These are phyloP conservation scores for Alternaria novae-zelandiae DNA, from an alignment of 2,329 filamentous ascomycete species.

Conservation along the genomic window DNA sequence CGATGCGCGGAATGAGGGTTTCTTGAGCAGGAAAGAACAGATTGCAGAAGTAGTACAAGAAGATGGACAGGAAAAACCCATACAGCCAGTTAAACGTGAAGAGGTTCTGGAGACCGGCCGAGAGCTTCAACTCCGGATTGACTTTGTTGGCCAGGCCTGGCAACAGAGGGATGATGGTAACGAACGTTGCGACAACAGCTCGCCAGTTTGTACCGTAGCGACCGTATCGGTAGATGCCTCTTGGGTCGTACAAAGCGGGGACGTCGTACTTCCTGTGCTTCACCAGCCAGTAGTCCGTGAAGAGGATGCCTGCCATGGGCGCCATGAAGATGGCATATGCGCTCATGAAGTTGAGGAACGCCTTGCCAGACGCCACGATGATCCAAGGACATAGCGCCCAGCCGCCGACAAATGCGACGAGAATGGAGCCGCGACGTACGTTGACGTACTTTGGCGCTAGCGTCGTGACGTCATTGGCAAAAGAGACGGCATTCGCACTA, in stretches of 20 bases:
- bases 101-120: slow-evolving; percentile 22
- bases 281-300: slow-evolving; percentile 32
- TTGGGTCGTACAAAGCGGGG: slow-evolving; percentile 28
- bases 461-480: slow-evolving; percentile 27
- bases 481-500: slow-evolving; percentile 29
- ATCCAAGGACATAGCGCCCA: slow-evolving; percentile 31
- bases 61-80: slow-evolving; percentile 31
- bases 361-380: slow-evolving; percentile 23
- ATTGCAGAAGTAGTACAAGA: slow-evolving; percentile 38
- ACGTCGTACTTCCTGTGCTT: slow-evolving; percentile 24
- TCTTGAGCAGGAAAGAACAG: slow-evolving; percentile 42
- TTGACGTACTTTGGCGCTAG: slow-evolving; percentile 29
- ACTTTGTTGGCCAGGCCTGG: slow-evolving; percentile 28
- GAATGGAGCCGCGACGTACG: slow-evolving; percentile 24
- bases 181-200: slow-evolving; percentile 22
- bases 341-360: slow-evolving; percentile 34
- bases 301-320: slow-evolving; percentile 24
- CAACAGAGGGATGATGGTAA: slow-evolving; percentile 20
- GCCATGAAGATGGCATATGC: slow-evolving; percentile 32
- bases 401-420: slow-evolving; percentile 21
- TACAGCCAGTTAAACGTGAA: slow-evolving; percentile 49
- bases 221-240: slow-evolving; percentile 21
- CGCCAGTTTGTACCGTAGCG: slow-evolving; percentile 30
- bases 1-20: slow-evolving; percentile 34
- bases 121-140: slow-evolving; percentile 23